Evolutionary conservation across 2,329 filamentous ascomycete species (phyloP).

Genomic region (Alternaria conjuncta): DNA sequence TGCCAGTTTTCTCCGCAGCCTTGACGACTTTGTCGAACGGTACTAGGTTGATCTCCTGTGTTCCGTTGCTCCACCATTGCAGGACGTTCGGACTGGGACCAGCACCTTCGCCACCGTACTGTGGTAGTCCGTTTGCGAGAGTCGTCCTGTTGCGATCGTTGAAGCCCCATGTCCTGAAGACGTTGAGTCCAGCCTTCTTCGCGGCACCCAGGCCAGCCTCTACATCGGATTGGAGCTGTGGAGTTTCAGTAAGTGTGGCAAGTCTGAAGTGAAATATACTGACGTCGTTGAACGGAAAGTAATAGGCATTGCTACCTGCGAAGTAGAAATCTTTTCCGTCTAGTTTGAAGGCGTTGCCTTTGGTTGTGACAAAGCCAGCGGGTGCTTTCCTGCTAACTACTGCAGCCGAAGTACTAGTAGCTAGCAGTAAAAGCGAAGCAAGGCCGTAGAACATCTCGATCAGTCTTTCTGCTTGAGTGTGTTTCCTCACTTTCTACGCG

Average conservation of each 20-base stretch:
- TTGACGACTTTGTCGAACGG: conserved; percentile 61
- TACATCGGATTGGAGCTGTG: conserved; percentile 56
- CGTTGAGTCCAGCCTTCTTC: conserved; percentile 58
- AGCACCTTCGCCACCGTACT: conserved; percentile 60
- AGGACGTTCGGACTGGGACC: conserved; percentile 56
- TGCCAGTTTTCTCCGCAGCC: conserved; percentile 56
- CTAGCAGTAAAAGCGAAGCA: conserved; percentile 20
- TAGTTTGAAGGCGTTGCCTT: conserved; percentile 60
- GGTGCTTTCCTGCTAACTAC: conserved; percentile 9
- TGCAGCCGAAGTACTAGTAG: conserved; percentile 24
- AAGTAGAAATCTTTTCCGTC: conserved; percentile 64
- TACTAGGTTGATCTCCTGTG: conserved; percentile 48
- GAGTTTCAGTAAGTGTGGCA: background rate
- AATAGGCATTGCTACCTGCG: conserved; percentile 65
- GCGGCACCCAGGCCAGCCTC: conserved; percentile 56
- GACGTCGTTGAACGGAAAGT: conserved; percentile 62
- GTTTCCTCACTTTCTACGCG: background rate
- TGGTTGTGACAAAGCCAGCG: conserved; percentile 57
- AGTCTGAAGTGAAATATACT: background rate
- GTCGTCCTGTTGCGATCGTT: conserved; percentile 63
- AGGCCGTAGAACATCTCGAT: conserved; percentile 8
- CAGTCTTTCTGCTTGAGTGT: background rate
- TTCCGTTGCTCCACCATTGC: conserved; percentile 54
- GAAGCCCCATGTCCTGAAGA: conserved; percentile 65
- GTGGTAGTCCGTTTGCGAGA: conserved; percentile 53